Percentiles rank a stretch among this genome's conserved stretches.
These are phyloP conservation scores for Chlorella variabilis DNA, from an alignment of 163 green algal species.

Conservation along the genomic window DNA sequence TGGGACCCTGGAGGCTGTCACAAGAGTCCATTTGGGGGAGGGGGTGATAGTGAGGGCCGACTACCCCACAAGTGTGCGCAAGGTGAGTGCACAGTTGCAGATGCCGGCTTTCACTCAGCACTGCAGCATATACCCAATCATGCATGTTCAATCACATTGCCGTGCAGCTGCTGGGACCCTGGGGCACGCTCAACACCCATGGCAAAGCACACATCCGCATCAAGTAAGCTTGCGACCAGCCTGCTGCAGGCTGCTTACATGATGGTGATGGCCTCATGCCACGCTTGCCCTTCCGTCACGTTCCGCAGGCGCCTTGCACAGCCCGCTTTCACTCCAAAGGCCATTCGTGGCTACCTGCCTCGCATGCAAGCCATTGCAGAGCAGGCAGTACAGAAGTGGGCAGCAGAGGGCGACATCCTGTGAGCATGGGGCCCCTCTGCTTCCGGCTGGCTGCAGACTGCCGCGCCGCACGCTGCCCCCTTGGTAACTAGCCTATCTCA, in stretches of 20 bases:
- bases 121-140: too few relatives aligned
- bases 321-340: conserved; percentile 35
- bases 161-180: conserved; percentile 12
- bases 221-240: conserved; percentile 30
- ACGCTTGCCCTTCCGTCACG: not conserved
- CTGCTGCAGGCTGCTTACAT: too few relatives aligned
- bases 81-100: not conserved
- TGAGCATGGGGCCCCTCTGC: too few relatives aligned
- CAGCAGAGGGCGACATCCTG: not conserved
- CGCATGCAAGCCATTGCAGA: conserved; percentile 1
- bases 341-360: conserved; percentile 24
- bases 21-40: not conserved
- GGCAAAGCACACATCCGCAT: conserved; percentile 19
- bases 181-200: not conserved
- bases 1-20: not conserved
- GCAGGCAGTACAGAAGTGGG: conserved; percentile 11
- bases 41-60: conserved; percentile 16
- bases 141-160: too few relatives aligned
- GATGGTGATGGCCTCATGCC: too few relatives aligned
- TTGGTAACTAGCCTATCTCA: too few relatives aligned
- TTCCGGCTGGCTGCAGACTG: too few relatives aligned
- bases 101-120: too few relatives aligned
- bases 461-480: too few relatives aligned
- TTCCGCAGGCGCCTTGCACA: conserved; percentile 22
- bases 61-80: conserved; percentile 5